Percentiles rank a stretch among this genome's conserved stretches.
These are phyloP conservation scores for Oldenlandia corymbosa DNA, from an alignment of 257 asterid species.

Conservation along the genomic window DNA sequence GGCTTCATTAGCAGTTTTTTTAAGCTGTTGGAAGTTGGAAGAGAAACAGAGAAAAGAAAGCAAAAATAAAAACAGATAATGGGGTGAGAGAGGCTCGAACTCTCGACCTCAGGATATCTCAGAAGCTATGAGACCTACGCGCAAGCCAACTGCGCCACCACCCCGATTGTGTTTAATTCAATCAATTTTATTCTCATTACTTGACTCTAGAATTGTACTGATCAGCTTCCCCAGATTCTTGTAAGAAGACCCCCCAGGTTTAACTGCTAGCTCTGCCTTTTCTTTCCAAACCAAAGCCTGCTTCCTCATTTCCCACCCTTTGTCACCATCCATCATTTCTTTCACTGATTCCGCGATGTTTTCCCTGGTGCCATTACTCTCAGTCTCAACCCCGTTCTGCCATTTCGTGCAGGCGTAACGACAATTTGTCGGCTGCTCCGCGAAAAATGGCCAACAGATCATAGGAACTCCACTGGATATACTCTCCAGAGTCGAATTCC, in stretches of 20 bases:
- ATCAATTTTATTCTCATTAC: too few relatives aligned
- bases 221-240: conserved; percentile 6
- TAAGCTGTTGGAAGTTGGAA: background rate
- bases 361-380: conserved; percentile 41
- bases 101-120: conserved; percentile 21
- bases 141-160: conserved; percentile 25
- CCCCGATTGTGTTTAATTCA: background rate
- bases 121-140: conserved; percentile 15
- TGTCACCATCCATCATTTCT: conserved; percentile 54
- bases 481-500: conserved; percentile 63
- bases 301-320: conserved; percentile 48
- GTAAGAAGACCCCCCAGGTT: conserved; percentile 16
- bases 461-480: conserved; percentile 51
- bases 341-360: conserved; percentile 45
- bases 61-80: background rate
- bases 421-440: conserved; percentile 65
- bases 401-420: conserved; percentile 43
- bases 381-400: conserved; percentile 53
- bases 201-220: background rate
- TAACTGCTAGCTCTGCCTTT: background rate
- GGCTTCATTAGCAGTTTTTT: too few relatives aligned
- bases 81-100: conserved; percentile 24
- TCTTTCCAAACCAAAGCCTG: conserved; percentile 32
- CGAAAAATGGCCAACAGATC: conserved; percentile 73
- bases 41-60: too few relatives aligned